Base-by-base conservation (phyloP, 331 rosid species). In the Dryas integrifolia region DNA sequence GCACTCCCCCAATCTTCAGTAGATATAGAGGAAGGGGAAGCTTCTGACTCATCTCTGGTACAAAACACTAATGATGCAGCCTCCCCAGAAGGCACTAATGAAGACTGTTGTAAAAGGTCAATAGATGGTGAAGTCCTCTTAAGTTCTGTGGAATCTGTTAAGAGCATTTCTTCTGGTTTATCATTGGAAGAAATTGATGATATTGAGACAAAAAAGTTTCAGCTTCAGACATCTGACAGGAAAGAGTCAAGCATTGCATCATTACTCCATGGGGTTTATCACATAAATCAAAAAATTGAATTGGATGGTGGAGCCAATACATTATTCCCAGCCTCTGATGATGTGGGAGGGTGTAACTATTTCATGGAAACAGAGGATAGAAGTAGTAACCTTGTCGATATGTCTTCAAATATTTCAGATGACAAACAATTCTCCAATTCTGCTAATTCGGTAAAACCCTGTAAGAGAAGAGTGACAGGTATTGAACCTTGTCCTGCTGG, bases 331-430 rank as follows among this genome's bases (percentile, higher is more conserved):
- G 26, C 26, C 67, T 61, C 67, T 14, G 67, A 40, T 60, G 50
- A 63, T 61, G 66, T 7, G 3, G 66, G 66, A 3, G 24, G 8
- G 24, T 14, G 24, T 15, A 39, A 38, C 16, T 60, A 11, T 35
- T 16, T 50, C 4, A 10, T 1, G 9, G 60, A 68, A 21, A 5
- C 38, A 68, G 49, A 3, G 39, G 35, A 49, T 10, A 68, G 59
- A 68, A 68, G 60, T 50, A n/a, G 48, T 49, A 35, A 68, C 38
- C 72, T 48, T 40, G 49, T 16, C 2, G 6, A 5, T 11, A 5
- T 50, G 60, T n/a, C 72, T 30, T 48, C 59, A 13, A 67, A 39
- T 4, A 14, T 48, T 67, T 67, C 72, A 50, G 45, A 35, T 50
- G 59, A 50, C 24, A 60, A 38, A 1, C 46, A 5, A 60, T 18